A percentile compares a stretch with the other conserved stretches of the same genome.
These are phyloP conservation scores for Starmerella apis DNA, from an alignment of 805 yeast genomes.

Conservation along the genomic window DNA sequence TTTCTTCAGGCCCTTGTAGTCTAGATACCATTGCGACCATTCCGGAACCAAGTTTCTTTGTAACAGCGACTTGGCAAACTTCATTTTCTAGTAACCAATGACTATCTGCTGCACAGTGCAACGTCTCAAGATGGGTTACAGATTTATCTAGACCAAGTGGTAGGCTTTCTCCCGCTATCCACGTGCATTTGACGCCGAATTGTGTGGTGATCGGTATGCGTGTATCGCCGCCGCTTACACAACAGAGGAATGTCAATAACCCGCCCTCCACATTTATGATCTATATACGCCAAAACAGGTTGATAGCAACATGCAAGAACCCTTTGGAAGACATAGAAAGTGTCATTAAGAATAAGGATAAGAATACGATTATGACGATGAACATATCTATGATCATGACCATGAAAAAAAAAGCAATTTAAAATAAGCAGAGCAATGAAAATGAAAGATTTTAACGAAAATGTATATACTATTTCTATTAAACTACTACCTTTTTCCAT, in stretches of 20 bases:
- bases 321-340: too few relatives aligned
- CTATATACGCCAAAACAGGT: too few relatives aligned
- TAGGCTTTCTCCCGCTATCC: not conserved
- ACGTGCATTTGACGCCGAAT: not conserved
- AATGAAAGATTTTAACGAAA: too few relatives aligned
- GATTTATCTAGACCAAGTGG: not conserved
- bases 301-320: too few relatives aligned
- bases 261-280: not conserved
- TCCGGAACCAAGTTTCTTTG: conserved; percentile 81
- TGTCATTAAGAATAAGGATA: too few relatives aligned
- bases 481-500: too few relatives aligned
- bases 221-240: conserved; percentile 1
- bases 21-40: conserved; percentile 74
- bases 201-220: too few relatives aligned
- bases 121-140: not conserved
- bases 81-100: conserved; percentile 16
- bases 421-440: too few relatives aligned
- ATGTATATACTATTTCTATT: not conserved
- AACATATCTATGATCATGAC: too few relatives aligned
- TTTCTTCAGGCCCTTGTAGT: conserved; percentile 75
- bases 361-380: too few relatives aligned
- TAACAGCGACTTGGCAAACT: conserved; percentile 37
- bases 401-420: too few relatives aligned
- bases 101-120: not conserved
- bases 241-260: not conserved